Evolutionary conservation across 2,329 filamentous ascomycete species (phyloP).

Genomic region (Volutella citrinella): DNA sequence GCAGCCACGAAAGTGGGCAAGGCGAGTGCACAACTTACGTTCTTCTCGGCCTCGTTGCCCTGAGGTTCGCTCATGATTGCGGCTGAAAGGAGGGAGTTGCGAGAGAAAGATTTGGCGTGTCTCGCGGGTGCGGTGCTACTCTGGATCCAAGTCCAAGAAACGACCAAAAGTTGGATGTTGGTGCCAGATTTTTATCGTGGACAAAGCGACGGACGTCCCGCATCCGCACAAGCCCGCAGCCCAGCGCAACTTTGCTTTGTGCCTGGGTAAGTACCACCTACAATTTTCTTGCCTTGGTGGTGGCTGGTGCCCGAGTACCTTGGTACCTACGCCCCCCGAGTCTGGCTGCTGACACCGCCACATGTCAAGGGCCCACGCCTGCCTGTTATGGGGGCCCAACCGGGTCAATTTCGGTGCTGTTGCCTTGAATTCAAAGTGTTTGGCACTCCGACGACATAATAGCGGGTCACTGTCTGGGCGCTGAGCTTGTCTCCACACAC

Average conservation of each 20-base stretch:
- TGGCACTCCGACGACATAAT: too few relatives aligned
- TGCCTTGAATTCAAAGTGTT: too few relatives aligned
- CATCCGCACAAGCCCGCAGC: slow-evolving; percentile 16
- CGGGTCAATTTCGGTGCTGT: slow-evolving; percentile 14
- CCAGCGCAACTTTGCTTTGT: too few relatives aligned
- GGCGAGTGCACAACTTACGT: slow-evolving; percentile 50
- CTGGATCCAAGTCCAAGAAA: slow-evolving; percentile 21
- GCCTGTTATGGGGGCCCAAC: too few relatives aligned
- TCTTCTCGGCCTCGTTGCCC: slow-evolving; percentile 96
- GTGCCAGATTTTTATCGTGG: slow-evolving; percentile 32
- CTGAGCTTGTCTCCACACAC: too few relatives aligned
- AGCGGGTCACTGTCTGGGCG: too few relatives aligned
- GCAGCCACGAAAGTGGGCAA: slow-evolving; percentile 4
- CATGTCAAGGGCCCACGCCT: too few relatives aligned
- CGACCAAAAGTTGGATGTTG: slow-evolving; percentile 29
- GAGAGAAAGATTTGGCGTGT: slow-evolving; percentile 21
- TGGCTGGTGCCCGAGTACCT: too few relatives aligned
- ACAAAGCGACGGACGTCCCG: slow-evolving; percentile 24
- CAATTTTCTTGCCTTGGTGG: too few relatives aligned
- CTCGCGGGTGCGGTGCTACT: slow-evolving; percentile 22
- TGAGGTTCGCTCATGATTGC: slow-evolving; percentile 81
- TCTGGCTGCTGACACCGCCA: slow-evolving; percentile 14
- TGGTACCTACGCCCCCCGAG: slow-evolving; percentile 13
- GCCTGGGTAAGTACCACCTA: too few relatives aligned
- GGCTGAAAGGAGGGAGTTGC: slow-evolving; percentile 21